Evolutionary conservation across 352 stramenopile genomes (phyloP), one percentile per base, ranked within the genome.

Genomic region (Globisporangium echinulatum): DNA sequence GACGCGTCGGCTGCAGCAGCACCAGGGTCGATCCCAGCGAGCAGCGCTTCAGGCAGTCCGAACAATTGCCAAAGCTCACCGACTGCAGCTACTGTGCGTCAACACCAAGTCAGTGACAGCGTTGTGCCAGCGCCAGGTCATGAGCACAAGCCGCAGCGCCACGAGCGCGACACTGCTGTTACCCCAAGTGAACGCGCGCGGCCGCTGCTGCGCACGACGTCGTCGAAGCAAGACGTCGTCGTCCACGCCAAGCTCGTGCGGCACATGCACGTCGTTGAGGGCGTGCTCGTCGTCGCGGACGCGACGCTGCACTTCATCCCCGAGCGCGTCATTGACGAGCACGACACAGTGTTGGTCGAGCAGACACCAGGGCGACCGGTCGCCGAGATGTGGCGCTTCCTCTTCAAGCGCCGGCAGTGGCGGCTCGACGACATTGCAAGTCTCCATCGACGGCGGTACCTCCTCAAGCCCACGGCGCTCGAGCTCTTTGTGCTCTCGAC

Each of bases 401-500:
- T 92, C 17, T 91, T 93, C 52, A 90, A 89, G 56, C 68, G 77
- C 14, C 77, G 80, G 0, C 72, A 70, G 15, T 90, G 83, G 77
- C 75, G 68, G 50, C 72, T 92, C 46, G 81, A 93, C 53, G 82
- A 95, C 54, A 85, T 93, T 52, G 59, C 54, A 7, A 85, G 72
- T 14, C 46, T 95, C 25, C 80, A 92, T 63, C 70, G 85, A 14
- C 70, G 85, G 10, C 77, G 85, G n/a, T 95, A 91, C 59, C 64
- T 95, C 55, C 70, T 95, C 40, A 92, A 92, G 51, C 72, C 82
- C 0, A 92, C 78, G 7, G 85, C 85, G 1, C 59, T 95, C 46
- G 85, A 95, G 61, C 64, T 93, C 52, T 93, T 92, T 63, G 79
- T 93, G 57, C 70, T 76, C n/a, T 92, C 80, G 13, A 90, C 71